Base-by-base conservation (phyloP, 2,329 filamentous ascomycete genomes). In the Trichoderma harzianum region DNA sequence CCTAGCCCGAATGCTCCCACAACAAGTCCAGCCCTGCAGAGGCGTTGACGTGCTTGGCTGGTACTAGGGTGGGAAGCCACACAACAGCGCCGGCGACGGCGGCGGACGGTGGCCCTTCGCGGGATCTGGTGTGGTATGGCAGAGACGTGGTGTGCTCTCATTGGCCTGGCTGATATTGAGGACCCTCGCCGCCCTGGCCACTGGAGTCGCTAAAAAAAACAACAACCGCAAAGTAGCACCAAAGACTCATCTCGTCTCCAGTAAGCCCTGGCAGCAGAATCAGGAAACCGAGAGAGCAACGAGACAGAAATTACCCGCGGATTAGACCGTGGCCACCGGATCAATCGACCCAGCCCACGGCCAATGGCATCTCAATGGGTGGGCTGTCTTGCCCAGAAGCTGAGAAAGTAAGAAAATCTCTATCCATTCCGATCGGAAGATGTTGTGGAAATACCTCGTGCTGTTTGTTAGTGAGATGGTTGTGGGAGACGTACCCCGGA, bases 131-230 rank as follows among this genome's bases (percentile, higher is more conserved):
- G 71, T 66, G 73, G 74, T 76, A 74, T 78, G 77, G 76, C 73
- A 77, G 74, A 80, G 79, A 80, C 79, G 79, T 80, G 79, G 79
- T 80, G 74, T 72, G 71, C 77, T 73, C 74, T 80, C 76, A 80
- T 80, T 80, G 79, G 79, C 72, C 77, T 76, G 70, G 39, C 24
- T 43, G 47, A 51, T 64, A 64, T 64, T 43, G 68, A 34, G 76
- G 77, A 76, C 63, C 70, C 70, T 65, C 63, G 55, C 61, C 70
- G 70, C 61, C 70, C 62, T 71, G 63, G 63, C 63, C 63, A 71
- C 53, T 71, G 70, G 63, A 64, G 63, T 71, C 70, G 63, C 70
- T 66, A 63, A 64, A 65, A 71, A 69, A 58, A 65, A 64, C 62
- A 65, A 65, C 69, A 53, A 58, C 69, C 51, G 69, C 69, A 55